Evolutionary conservation across 2,329 filamentous ascomycete species (phyloP), one percentile per base, ranked within the genome.

Genomic region (Arachnopeziza araneosa): DNA sequence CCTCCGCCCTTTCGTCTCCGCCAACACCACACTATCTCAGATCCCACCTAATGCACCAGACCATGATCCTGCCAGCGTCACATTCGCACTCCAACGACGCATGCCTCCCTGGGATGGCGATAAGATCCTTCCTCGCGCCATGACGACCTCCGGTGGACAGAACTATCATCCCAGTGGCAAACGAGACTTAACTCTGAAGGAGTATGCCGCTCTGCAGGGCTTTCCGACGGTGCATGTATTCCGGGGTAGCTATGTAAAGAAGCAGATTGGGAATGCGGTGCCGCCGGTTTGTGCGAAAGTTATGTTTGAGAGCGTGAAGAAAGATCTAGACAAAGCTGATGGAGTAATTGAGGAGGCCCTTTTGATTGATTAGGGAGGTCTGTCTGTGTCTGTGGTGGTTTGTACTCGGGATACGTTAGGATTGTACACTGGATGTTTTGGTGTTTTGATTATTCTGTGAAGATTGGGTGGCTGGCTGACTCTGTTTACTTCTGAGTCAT

Each of bases 231-330:
- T 75, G 1, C 87, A 90, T 70, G 71, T 72, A 0, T 93, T 93
- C 67, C 67, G 54, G 0, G 69, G 72, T 0, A 77, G 73, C 0
- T 70, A 72, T 17, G 74, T 83, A 19, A 81, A 81, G 65, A 81
- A 78, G 63, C 89, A 92, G 70, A 89, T 93, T 63, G 90, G 90
- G 0, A 93, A 95, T 68, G 90, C 90, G 0, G 91, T 93, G 19
- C 88, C 91, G 0, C 84, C 89, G 0, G 75, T 75, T 26, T 79
- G 81, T 0, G 83, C 83, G 2, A 73, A 74, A 24, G 72, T 78
- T 0, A 67, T 75, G 52, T 71, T 75, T 57, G 70, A 71, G 65
- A 77, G 78, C 0, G 60, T 67, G 30, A 73, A 68, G 66, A 79
- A 75, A 1, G 76, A 75, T 0, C 56, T 71, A 54, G 63, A 69